These are phyloP conservation scores for Tolypocladium ovalisporum DNA, from an alignment of 2,329 filamentous ascomycete genomes.

Conservation along the genomic window DNA sequence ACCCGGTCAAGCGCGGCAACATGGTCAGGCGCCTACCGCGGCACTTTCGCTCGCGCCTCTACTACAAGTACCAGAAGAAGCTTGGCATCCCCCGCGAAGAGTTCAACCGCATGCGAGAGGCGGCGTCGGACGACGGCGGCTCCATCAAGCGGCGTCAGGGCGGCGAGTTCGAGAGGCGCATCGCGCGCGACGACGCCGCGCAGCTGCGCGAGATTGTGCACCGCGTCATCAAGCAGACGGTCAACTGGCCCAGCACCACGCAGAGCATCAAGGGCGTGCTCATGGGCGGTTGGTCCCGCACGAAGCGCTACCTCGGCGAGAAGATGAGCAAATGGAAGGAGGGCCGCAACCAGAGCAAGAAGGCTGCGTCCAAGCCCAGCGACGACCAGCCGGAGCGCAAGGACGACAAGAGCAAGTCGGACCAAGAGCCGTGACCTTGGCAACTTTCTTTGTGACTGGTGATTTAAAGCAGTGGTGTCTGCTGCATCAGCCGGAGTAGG, in stretches of 20 bases:
- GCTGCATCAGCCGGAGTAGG: not conserved
- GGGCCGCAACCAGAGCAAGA: constrained; percentile 21
- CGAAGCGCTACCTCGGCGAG: constrained; percentile 68
- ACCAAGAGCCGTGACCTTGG: not conserved
- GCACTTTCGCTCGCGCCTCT: constrained; percentile 77
- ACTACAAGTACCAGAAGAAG: constrained; percentile 90
- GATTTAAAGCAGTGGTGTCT: not conserved
- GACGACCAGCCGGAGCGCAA: not conserved
- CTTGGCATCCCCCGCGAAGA: constrained; percentile 75
- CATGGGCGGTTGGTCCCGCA: constrained; percentile 62
- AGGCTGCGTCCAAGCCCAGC: constrained; percentile 2
- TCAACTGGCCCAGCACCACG: constrained; percentile 82
- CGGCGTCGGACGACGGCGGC: constrained; percentile 58
- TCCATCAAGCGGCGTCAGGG: constrained; percentile 65
- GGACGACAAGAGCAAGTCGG: not conserved
- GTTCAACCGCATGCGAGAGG: constrained; percentile 75
- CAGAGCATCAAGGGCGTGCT: constrained; percentile 79
- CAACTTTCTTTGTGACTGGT: not conserved
- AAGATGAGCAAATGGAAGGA: constrained; percentile 60
- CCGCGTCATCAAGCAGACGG: constrained; percentile 72
- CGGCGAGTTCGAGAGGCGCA: constrained; percentile 75
- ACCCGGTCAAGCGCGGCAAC: constrained; percentile 79
- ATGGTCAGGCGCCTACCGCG: constrained; percentile 90
- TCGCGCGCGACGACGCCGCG: constrained; percentile 57
- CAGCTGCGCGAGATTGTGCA: constrained; percentile 63